Conservation (phyloP, 768 basidiomycete species). For the Hericium coralloides region DNA sequence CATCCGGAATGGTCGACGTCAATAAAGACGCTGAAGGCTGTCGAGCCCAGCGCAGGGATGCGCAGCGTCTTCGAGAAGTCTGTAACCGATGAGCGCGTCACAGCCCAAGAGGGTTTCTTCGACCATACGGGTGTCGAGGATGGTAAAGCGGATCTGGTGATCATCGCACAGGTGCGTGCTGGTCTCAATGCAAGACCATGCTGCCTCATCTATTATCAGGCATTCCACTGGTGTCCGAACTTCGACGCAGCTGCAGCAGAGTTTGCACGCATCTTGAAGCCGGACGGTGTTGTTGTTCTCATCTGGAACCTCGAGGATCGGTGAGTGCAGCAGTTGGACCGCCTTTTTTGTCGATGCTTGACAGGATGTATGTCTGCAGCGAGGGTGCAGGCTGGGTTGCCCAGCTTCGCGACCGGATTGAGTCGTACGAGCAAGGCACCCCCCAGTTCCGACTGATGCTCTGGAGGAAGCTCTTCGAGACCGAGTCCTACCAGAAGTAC, state of each 20-base stretch:
- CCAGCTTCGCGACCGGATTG: slow-evolving; percentile 58
- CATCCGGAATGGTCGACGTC: slow-evolving; percentile 44
- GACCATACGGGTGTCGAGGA: slow-evolving; percentile 50
- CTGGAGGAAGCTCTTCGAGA: slow-evolving; percentile 68
- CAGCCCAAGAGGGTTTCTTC: slow-evolving; percentile 60
- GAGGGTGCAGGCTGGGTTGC: slow-evolving; percentile 66
- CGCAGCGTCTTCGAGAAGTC: slow-evolving; percentile 55
- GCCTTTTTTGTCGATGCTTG: not conserved
- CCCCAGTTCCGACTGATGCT: slow-evolving; percentile 76
- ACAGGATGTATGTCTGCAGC: slow-evolving; percentile 23
- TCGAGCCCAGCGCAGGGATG: slow-evolving; percentile 90
- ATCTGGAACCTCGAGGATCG: slow-evolving; percentile 93
- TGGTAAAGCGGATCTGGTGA: slow-evolving; percentile 68
- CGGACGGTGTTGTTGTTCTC: slow-evolving; percentile 57
- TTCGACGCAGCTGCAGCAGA: slow-evolving; percentile 64
- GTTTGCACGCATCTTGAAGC: slow-evolving; percentile 74
- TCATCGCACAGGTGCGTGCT: slow-evolving; percentile 60
- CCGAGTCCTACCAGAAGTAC: slow-evolving; percentile 42
- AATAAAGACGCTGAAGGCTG: slow-evolving; percentile 49
- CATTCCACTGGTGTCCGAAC: slow-evolving; percentile 91
- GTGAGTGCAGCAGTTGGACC: slow-evolving; percentile 22
- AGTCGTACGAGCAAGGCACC: slow-evolving; percentile 58
- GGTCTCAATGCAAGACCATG: not conserved
- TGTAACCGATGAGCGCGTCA: slow-evolving; percentile 43
- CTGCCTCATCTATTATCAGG: slow-evolving; percentile 33